These are phyloP conservation scores for Kodamaea derodonti DNA, from an alignment of 1,139 yeast genomes.

Conservation along the genomic window DNA sequence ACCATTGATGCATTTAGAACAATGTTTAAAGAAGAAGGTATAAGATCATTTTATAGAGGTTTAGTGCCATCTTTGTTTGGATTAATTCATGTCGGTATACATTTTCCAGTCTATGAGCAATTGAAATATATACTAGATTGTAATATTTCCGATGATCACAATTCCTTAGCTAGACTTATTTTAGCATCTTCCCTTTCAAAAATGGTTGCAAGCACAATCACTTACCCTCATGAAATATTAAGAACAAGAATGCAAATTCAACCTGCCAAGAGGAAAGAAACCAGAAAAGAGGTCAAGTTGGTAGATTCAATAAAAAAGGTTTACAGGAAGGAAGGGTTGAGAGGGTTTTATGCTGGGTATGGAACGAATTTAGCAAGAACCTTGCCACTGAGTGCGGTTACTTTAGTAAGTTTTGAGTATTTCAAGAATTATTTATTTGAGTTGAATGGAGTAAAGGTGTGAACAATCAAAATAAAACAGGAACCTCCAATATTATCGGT, in stretches of 20 bases:
- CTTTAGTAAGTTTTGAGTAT: constrained; percentile 89
- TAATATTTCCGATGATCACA: constrained; percentile 13
- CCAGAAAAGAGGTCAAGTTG: constrained; percentile 15
- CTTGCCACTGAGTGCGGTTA: constrained; percentile 92
- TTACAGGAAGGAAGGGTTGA: constrained; percentile 66
- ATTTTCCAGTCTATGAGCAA: constrained; percentile 92
- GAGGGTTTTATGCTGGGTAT: constrained; percentile 89
- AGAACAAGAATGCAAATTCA: constrained; percentile 85
- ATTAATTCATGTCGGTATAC: constrained; percentile 89
- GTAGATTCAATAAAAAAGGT: constrained; percentile 39
- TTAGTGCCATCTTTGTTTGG: constrained; percentile 89
- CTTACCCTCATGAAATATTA: constrained; percentile 95
- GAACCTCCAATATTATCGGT: too few relatives aligned
- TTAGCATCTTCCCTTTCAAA: constrained; percentile 79
- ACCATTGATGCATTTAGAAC: constrained; percentile 78
- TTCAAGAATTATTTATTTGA: constrained; percentile 59
- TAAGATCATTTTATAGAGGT: constrained; percentile 84
- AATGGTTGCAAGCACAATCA: constrained; percentile 82
- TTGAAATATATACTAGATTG: constrained; percentile 53
- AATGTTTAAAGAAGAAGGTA: constrained; percentile 79
- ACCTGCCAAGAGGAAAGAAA: constrained; percentile 6
- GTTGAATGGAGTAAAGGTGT: constrained; percentile 27
- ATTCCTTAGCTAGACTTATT: constrained; percentile 46
- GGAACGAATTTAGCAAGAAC: constrained; percentile 83
- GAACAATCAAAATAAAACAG: too few relatives aligned